These are phyloP conservation scores for Epicoccum nigrum DNA, from an alignment of 2,329 filamentous ascomycete genomes.

Conservation along the genomic window DNA sequence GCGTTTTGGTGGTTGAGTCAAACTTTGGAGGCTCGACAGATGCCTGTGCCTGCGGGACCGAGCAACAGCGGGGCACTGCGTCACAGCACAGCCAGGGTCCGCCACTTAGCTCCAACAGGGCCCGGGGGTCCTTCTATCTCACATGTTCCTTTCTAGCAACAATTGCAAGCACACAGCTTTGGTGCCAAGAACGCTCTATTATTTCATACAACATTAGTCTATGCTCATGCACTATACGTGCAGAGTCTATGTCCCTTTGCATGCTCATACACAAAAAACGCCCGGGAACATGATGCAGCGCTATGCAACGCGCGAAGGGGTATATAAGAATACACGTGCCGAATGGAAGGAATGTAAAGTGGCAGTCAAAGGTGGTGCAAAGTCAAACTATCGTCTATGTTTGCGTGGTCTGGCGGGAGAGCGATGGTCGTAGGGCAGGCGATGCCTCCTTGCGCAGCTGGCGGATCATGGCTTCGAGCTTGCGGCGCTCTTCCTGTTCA, in stretches of 20 bases:
- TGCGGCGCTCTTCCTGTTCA: constrained; percentile 73
- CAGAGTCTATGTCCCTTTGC: constrained; percentile 3
- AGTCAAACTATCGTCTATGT: not conserved
- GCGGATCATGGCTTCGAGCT: constrained; percentile 68
- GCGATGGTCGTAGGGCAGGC: constrained; percentile 17
- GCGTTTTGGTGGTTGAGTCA: constrained; percentile 13
- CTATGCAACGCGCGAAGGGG: constrained; percentile 15
- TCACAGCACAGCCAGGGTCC: constrained; percentile 15
- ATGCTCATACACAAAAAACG: not conserved
- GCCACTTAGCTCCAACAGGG: constrained; percentile 10
- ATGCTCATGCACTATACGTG: constrained; percentile 10
- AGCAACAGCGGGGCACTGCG: constrained; percentile 11
- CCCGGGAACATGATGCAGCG: constrained; percentile 4
- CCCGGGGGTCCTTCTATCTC: not conserved
- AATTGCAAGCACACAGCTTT: no score
- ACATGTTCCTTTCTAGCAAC: no score
- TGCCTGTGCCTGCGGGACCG: constrained; percentile 19
- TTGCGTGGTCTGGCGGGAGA: constrained; percentile 15
- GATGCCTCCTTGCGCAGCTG: constrained; percentile 54
- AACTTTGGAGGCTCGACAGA: constrained; percentile 16
- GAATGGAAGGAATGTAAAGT: constrained; percentile 1
- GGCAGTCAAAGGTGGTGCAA: not conserved
- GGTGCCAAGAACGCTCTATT: not conserved
- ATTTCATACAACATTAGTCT: constrained; percentile 12
- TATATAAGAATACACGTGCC: constrained; percentile 18